Conservation (phyloP, 73 alveolate species). For the Paramecium biaurelia region DNA sequence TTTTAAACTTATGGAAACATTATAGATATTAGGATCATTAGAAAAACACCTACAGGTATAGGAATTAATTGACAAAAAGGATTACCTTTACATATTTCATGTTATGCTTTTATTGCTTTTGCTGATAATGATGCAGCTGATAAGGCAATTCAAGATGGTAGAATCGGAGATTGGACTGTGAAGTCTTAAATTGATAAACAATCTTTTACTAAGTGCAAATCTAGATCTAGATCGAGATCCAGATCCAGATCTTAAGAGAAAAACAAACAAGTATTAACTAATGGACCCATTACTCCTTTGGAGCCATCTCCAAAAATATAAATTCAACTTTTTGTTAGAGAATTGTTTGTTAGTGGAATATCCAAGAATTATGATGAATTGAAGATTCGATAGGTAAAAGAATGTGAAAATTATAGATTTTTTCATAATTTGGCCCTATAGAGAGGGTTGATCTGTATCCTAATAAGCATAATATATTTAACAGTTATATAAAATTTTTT, state of each 20-base stretch:
- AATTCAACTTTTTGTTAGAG: not conserved
- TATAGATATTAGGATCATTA: not conserved
- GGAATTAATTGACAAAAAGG: not conserved
- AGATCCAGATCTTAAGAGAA: not conserved
- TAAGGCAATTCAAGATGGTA: not conserved
- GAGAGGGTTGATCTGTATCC: not conserved
- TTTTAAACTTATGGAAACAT: not conserved
- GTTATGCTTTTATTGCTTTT: slow-evolving; percentile 36
- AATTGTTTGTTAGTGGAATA: not conserved
- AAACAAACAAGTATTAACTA: not conserved
- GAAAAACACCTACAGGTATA: slow-evolving; percentile 35
- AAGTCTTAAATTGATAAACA: not conserved
- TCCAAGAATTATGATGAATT: not conserved
- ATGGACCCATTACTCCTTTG: not conserved
- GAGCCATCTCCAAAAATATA: not conserved
- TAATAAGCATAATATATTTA: not conserved
- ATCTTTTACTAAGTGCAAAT: not conserved
- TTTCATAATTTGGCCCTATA: not conserved
- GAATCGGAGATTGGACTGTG: slow-evolving; percentile 40
- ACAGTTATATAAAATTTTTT: not conserved
- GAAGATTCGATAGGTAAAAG: not conserved
- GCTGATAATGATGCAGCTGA: slow-evolving; percentile 23
- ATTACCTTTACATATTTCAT: not conserved
- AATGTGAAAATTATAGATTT: not conserved
- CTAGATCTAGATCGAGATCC: not conserved